Evolutionary conservation across 306 rosid genomes (phyloP).

Genomic region (Cicer pinnatifidum): DNA sequence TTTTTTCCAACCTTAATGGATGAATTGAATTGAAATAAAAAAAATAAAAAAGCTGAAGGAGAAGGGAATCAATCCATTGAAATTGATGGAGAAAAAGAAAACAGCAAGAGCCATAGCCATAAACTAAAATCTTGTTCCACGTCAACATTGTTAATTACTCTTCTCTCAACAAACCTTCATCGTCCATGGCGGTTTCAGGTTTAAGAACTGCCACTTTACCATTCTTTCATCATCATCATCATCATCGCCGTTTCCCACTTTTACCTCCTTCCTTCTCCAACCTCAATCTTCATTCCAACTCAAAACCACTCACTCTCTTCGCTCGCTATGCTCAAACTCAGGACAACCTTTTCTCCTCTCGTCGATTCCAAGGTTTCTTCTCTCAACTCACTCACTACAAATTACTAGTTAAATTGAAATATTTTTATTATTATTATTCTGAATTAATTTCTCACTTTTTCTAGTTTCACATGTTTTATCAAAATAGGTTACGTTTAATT

Average conservation of each 20-base stretch:
- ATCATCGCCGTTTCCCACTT: conserved; percentile 46
- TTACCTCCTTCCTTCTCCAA: conserved; percentile 37
- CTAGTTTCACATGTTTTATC: too few species aligned
- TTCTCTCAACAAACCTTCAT: conserved; percentile 1
- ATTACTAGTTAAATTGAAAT: not conserved
- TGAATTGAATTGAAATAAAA: too few species aligned
- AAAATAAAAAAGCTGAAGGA: too few species aligned
- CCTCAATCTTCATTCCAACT: conserved; percentile 50
- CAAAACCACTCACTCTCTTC: conserved; percentile 58
- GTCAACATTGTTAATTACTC: not conserved
- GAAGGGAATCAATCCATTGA: too few species aligned
- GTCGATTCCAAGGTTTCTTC: conserved; percentile 72
- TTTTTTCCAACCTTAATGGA: too few species aligned
- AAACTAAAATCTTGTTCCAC: conserved; percentile 1
- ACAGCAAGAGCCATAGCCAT: not conserved
- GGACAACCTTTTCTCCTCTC: conserved; percentile 61
- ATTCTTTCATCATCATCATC: conserved; percentile 53
- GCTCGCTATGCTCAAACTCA: conserved; percentile 83
- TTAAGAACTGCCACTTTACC: conserved; percentile 65
- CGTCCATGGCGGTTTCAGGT: conserved; percentile 67
- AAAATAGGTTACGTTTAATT: too few species aligned
- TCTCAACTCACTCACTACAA: not conserved
- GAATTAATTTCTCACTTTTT: too few species aligned
- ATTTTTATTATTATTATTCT: not conserved
- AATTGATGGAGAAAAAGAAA: not conserved